phyloP scores from a whole-genome alignment of 2,329 filamentous ascomycete genomes.

The Triangularia setosa region DNA sequence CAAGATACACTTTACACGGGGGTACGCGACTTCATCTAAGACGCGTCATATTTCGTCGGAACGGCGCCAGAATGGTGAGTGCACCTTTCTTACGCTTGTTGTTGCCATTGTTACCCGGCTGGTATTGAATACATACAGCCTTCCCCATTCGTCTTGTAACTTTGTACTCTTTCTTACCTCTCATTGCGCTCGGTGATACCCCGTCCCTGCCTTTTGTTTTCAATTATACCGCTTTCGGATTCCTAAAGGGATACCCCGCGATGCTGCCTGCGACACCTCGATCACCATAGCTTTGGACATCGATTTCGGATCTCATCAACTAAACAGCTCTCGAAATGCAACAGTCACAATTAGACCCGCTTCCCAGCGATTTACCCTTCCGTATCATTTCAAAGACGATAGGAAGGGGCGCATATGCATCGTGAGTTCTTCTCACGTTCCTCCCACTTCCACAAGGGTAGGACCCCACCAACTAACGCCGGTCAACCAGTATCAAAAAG shows the following conservation, averaged over 20 bases:
- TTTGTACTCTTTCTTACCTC: not conserved
- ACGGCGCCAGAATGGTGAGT: slow-evolving; percentile 4
- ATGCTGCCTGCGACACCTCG: not conserved
- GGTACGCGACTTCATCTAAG: not conserved
- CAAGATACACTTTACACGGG: slow-evolving; percentile 7
- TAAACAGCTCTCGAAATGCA: slow-evolving; percentile 40
- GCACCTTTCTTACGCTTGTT: not conserved
- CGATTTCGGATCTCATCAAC: slow-evolving; percentile 13
- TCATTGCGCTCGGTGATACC: not conserved
- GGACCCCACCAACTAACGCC: slow-evolving; percentile 21
- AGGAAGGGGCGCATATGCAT: slow-evolving; percentile 93
- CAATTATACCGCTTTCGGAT: not conserved
- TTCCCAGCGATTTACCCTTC: slow-evolving; percentile 84
- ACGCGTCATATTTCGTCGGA: not conserved
- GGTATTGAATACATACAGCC: not conserved
- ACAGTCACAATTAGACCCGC: slow-evolving; percentile 83
- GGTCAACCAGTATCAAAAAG: slow-evolving; percentile 73
- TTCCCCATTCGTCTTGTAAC: not conserved
- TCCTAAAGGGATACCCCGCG: slow-evolving; percentile 2
- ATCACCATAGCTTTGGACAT: not conserved
- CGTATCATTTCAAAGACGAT: slow-evolving; percentile 95
- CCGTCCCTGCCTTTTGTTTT: not conserved
- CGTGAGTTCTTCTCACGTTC: slow-evolving; percentile 52
- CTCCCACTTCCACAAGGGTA: slow-evolving; percentile 13
- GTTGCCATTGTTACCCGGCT: not conserved